Conservation (phyloP, 331 rosid species). For the Saraca asoca region DNA sequence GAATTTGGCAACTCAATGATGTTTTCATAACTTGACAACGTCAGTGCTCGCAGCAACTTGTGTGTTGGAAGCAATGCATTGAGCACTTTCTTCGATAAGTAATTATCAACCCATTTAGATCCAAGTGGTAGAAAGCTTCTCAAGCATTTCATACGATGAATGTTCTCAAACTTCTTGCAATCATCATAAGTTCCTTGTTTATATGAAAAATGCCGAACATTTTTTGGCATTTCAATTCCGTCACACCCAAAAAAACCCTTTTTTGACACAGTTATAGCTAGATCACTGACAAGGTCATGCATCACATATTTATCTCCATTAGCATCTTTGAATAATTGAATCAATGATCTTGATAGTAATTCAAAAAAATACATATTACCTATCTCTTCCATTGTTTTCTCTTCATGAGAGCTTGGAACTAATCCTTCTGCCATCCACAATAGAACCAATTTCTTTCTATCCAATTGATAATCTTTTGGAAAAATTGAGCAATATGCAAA, state of each 20-base stretch:
- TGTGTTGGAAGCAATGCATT: background rate
- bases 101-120: no score
- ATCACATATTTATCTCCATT: background rate
- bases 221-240: background rate
- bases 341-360: background rate
- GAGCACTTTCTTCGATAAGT: no score
- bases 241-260: background rate
- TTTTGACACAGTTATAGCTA: background rate
- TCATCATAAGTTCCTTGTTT: no score
- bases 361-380: background rate
- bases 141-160: no score
- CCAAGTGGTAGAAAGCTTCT: background rate
- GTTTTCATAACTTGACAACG: slow-evolving; percentile 3
- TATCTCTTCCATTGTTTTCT: background rate
- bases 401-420: background rate
- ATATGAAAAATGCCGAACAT: background rate
- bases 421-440: background rate
- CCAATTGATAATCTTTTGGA: background rate
- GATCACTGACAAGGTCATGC: background rate
- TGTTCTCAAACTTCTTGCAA: background rate
- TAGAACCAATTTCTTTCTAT: background rate
- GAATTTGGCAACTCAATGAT: slow-evolving; percentile 12
- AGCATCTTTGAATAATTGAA: no score
- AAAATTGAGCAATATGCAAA: background rate
- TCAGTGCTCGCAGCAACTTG: background rate